Evolutionary conservation across 129 eudicot species (phyloP).

Genomic region (Pseudognaphalium luteoalbum): DNA sequence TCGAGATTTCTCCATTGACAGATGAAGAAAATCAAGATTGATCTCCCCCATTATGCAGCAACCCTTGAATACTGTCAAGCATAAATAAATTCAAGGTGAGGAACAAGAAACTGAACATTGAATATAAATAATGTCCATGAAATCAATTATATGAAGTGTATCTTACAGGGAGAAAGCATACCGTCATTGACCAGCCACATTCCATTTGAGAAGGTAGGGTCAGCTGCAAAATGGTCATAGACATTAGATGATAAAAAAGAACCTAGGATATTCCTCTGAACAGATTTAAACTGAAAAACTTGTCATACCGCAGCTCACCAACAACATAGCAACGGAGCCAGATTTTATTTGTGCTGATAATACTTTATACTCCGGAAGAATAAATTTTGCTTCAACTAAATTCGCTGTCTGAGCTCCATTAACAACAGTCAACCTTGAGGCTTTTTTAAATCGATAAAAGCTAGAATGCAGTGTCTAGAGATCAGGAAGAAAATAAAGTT

Average conservation of each 20-base stretch:
- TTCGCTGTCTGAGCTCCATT: constrained; percentile 36
- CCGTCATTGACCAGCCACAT: constrained; percentile 45
- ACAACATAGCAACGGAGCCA: constrained; percentile 63
- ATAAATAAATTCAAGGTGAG: too few species aligned
- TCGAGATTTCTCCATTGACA: constrained; percentile 73
- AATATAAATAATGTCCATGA: neutral
- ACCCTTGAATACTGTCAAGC: constrained; percentile 23
- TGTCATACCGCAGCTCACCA: constrained; percentile 82
- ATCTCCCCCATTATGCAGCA: constrained; percentile 77
- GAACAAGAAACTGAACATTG: neutral
- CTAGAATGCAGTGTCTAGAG: constrained; percentile 54
- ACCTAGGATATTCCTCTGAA: neutral
- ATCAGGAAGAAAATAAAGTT: constrained; percentile 1
- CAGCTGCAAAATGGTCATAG: constrained; percentile 44
- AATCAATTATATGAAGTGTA: constrained; percentile 8
- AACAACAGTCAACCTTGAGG: constrained; percentile 44
- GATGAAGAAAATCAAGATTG: constrained; percentile 60
- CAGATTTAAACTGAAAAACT: neutral
- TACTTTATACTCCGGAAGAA: constrained; percentile 78
- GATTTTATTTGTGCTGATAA: constrained; percentile 57
- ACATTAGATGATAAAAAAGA: neutral
- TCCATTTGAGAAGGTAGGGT: constrained; percentile 28
- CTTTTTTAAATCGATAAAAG: constrained; percentile 63
- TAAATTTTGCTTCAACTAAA: constrained; percentile 52
- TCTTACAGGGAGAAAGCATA: constrained; percentile 62